These are phyloP conservation scores for Hypoxylon sp. DNA, from an alignment of 2,329 filamentous ascomycete genomes.

Conservation along the genomic window DNA sequence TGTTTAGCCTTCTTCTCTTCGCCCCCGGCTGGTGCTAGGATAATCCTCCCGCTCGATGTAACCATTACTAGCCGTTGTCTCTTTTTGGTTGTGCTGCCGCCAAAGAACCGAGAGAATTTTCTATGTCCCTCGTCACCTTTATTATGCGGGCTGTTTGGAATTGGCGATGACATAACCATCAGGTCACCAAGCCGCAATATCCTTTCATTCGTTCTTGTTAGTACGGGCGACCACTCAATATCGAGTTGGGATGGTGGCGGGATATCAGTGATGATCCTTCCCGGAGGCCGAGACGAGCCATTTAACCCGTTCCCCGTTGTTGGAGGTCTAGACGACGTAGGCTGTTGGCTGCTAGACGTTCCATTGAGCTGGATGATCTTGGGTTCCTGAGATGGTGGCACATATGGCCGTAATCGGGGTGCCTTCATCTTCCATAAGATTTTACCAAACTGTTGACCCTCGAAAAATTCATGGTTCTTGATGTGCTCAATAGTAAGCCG, in stretches of 20 bases:
- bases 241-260: conserved; percentile 97
- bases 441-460: conserved; percentile 87
- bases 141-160: conserved; percentile 80
- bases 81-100: conserved; percentile 91
- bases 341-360: conserved; percentile 55
- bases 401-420: conserved; percentile 86
- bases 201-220: conserved; percentile 91
- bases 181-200: conserved; percentile 95
- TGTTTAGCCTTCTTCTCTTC: conserved; percentile 97
- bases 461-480: conserved; percentile 96
- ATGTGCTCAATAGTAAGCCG: conserved; percentile 95
- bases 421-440: conserved; percentile 91
- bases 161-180: conserved; percentile 83
- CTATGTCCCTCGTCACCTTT: conserved; percentile 83
- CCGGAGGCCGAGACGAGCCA: conserved; percentile 72
- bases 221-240: conserved; percentile 97
- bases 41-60: conserved; percentile 89
- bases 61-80: conserved; percentile 94
- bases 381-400: conserved; percentile 81
- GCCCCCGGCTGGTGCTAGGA: conserved; percentile 90
- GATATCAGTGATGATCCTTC: conserved; percentile 91
- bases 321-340: conserved; percentile 50
- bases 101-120: conserved; percentile 94
- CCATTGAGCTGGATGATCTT: conserved; percentile 81
- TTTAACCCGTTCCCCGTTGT: conserved; percentile 60